Evolutionary conservation across 805 yeast genomes (phyloP), one percentile per base, ranked within the genome.

Genomic region (Wickerhamiella shivajii): DNA sequence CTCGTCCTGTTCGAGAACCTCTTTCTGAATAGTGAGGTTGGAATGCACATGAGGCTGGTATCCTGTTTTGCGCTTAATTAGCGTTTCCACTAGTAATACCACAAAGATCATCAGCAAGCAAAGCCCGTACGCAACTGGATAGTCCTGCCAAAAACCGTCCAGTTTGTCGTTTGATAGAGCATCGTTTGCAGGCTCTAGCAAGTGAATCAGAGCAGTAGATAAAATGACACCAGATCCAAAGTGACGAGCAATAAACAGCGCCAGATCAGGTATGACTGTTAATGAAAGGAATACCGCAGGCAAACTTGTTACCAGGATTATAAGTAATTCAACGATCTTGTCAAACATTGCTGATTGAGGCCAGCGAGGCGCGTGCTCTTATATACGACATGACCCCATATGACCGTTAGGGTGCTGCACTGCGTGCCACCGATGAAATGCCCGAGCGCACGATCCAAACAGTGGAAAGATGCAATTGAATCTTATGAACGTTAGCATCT

Each of bases 211-310:
- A 0, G 80, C 78, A 6, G 84, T 76, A 7, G 83, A 77, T 4
- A 76, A 60, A 44, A 76, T 75, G 28, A 76, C 83, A 30, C 85
- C 85, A 3, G 79, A 64, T 43, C 84, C 85, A 45, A 73, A 74
- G 54, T 62, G 67, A 9, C 37, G 34, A 17, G 34, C 37, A 7
- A 29, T 11, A 27, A 27, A 31, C 17, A 38, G 12, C 5, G 17
- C 15, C n/a, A n/a, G n/a, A n/a, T n/a, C n/a, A n/a, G n/a, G n/a
- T n/a, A n/a, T n/a, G n/a, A n/a, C n/a, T n/a, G n/a, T n/a, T n/a
- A n/a, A n/a, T n/a, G n/a, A n/a, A n/a, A n/a, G n/a, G n/a, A n/a
- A n/a, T n/a, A n/a, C n/a, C n/a, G n/a, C n/a, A n/a, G n/a, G n/a
- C n/a, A n/a, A n/a, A n/a, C n/a, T 25, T 2, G 27, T 11, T 7